Evolutionary conservation across 2,329 filamentous ascomycete genomes (phyloP), one percentile per base, ranked within the genome.

Genomic region (Colletotrichum plurivorum): DNA sequence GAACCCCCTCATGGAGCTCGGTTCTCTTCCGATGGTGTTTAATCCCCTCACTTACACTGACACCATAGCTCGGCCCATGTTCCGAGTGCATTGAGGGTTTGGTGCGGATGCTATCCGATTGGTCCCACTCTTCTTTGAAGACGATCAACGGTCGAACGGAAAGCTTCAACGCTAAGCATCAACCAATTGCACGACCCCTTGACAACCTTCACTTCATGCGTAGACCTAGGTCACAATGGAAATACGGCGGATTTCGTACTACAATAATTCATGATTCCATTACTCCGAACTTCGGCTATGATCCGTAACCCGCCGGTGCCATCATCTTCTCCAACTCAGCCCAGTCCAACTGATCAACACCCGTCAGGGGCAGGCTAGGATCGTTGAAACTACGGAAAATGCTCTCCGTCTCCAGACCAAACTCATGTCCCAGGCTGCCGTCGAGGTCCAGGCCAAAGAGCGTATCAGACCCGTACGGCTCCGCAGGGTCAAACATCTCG

Each of bases 371-470:
- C n/a, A 77, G 68, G 4, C 56, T 71, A 13, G 75, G 75, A 27
- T 77, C 75, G 46, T 77, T 76, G 48, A 74, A 77, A 31, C 74
- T 75, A 2, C 73, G 72, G 52, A 76, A 77, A 27, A 77, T 77
- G 22, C 72, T 62, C 51, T 69, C 74, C n/a, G 75, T 73, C 15
- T 75, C 75, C 16, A 69, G 52, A 7, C 65, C 73, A 18, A 76
- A 61, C 12, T 76, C 75, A 41, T 73, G 63, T 9, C 72, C 67
- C 12, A 76, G 71, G 1, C 73, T 70, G 18, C 71, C 72, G 16
- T 70, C 63, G 4, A 70, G 31, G 36, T 72, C 71, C 36, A 74
- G 72, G 7, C 72, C 69, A 58, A 31, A 73, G 52, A 58, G 57
- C 59, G 58, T 58, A 13, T 69, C 71, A 6, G 56, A 55, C 0